These are phyloP conservation scores for Trifolium fragiferum DNA, from an alignment of 306 rosid genomes.

Conservation along the genomic window DNA sequence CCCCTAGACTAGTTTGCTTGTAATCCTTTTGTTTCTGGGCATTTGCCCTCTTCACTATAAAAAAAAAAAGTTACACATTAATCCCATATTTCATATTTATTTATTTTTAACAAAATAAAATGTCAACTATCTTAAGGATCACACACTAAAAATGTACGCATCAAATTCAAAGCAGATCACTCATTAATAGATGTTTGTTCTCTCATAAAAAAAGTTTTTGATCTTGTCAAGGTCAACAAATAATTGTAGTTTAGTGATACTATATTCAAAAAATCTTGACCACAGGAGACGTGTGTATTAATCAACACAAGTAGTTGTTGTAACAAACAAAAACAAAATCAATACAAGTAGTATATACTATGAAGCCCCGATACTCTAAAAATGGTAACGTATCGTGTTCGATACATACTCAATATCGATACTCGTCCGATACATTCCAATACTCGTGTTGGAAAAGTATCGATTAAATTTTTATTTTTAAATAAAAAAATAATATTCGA, in stretches of 20 bases:
- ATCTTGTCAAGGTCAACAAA: neutral
- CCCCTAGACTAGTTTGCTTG: too few relatives aligned
- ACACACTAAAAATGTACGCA: neutral
- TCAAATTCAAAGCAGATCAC: neutral
- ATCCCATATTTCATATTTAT: neutral
- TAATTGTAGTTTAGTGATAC: neutral
- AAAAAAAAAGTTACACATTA: neutral
- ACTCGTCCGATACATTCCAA: too few relatives aligned
- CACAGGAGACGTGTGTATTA: slow-evolving; percentile 13
- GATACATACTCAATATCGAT: too few relatives aligned
- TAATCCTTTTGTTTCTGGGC: too few relatives aligned
- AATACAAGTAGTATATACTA: too few relatives aligned
- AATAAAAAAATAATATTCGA: too few relatives aligned
- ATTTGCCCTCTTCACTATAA: too few relatives aligned
- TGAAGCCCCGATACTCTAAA: too few relatives aligned
- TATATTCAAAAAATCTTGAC: too few relatives aligned
- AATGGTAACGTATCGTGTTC: too few relatives aligned
- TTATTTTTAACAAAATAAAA: neutral
- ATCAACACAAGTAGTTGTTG: neutral
- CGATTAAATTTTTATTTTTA: too few relatives aligned
- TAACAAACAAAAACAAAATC: neutral
- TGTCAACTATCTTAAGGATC: neutral
- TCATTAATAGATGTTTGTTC: neutral
- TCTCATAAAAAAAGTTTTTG: neutral
- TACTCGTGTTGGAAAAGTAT: too few relatives aligned